A percentile compares a stretch with the other conserved stretches of the same genome.
Evolutionary conservation across 2,329 filamentous ascomycete genomes (phyloP).

Genomic region (Coniochaeta sp.): DNA sequence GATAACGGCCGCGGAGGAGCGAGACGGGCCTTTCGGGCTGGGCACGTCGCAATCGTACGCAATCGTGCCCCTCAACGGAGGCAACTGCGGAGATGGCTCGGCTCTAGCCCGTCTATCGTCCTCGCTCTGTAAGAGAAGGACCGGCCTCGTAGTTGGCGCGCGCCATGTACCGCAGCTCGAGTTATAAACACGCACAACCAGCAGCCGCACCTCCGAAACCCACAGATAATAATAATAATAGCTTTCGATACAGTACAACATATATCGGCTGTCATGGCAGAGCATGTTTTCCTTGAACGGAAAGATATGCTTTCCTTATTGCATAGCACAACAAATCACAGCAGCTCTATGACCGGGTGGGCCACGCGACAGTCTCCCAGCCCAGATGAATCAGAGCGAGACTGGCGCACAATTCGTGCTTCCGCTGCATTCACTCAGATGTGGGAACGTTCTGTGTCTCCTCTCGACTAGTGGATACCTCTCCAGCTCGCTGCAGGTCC

Average conservation of each 20-base stretch:
- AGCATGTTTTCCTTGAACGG: background rate
- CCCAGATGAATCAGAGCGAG: background rate
- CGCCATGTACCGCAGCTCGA: background rate
- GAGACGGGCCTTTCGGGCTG: background rate
- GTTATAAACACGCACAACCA: background rate
- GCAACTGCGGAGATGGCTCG: conserved; percentile 1
- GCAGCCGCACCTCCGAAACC: background rate
- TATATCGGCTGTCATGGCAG: background rate
- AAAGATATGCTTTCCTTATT: background rate
- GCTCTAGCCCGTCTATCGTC: background rate
- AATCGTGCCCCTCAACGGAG: background rate
- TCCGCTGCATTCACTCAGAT: too few species aligned
- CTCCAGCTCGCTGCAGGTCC: too few species aligned
- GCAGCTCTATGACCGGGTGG: background rate
- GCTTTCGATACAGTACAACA: background rate
- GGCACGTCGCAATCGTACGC: background rate
- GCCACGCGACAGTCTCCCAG: background rate
- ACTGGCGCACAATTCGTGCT: too few species aligned
- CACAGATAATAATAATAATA: background rate
- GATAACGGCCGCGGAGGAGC: background rate
- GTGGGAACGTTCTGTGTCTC: too few species aligned
- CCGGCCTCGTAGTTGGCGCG: background rate
- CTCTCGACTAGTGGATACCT: too few species aligned
- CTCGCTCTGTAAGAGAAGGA: background rate
- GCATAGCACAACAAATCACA: background rate